Evolutionary conservation across 352 stramenopile species (phyloP), one percentile per base, ranked within the genome.

Genomic region (Thraustochytrium striatum): DNA sequence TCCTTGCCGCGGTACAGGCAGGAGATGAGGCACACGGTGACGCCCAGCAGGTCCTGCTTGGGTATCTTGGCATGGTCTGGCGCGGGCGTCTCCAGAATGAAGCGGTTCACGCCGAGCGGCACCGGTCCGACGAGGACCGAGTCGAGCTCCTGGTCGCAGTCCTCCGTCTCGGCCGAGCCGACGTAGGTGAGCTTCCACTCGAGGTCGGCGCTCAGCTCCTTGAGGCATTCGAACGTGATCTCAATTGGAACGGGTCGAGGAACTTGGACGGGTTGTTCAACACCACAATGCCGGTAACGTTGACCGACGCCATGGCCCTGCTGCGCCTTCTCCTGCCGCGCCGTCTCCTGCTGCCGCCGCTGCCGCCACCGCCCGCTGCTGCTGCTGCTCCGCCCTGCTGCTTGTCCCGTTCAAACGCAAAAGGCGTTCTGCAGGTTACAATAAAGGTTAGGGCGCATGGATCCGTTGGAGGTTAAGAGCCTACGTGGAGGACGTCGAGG

Each of bases 171-270:
- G 11, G 96, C 95, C 65, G 89, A 97, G 28, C 95, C 95, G 0
- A 99, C 96, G 85, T 99, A 99, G 50, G 96, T 95, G 68, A 99
- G 95, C 87, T 98, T 98, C 96, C 96, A 99, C 91, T 99, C 95
- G 36, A 99, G 84, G 84, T 99, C 96, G 97, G 83, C 80, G 72
- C 7, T 90, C 1, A 99, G 88, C 72, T 94, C 89, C 85, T 97
- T 92, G 41, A 97, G 87, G 84, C 94, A 98, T 87, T 99, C 96
- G 87, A 99, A 99, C 1, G 95, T 99, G 83, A 99, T 96, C 86
- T 99, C 95, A 99, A 99, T 85, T 98, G 93, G 87, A 99, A 98
- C 21, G 95, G 94, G 86, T 97, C 98, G n/a, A 88, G 93, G 84
- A 98, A 98, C 58, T 87, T 87, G 61, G 92, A 95, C 33, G 96